Conservation (phyloP, 2,329 filamentous ascomycete genomes). For the Fusarium sp. region DNA sequence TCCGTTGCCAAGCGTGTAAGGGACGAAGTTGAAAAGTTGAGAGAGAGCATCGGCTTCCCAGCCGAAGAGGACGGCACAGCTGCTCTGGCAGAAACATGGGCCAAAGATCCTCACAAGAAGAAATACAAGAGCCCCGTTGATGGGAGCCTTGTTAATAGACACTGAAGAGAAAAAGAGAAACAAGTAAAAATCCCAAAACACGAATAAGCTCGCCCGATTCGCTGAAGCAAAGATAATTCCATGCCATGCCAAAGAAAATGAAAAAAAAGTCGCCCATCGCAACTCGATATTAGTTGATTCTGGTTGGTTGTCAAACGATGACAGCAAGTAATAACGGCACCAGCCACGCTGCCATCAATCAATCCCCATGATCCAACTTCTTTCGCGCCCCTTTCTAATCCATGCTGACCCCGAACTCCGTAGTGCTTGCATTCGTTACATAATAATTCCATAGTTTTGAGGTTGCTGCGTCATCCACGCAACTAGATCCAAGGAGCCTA, state of each 20-base stretch:
- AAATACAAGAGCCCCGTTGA: conserved; percentile 67
- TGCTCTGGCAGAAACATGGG: conserved; percentile 85
- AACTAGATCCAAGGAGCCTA: conserved; percentile 10
- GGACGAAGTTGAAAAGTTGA: conserved; percentile 82
- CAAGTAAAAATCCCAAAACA: conserved; percentile 6
- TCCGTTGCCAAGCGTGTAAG: conserved; percentile 85
- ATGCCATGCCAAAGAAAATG: conserved; percentile 14
- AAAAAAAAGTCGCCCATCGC: conserved; percentile 7
- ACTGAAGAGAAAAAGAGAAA: conserved; percentile 37
- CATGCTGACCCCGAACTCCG: conserved; percentile 41
- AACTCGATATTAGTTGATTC: conserved; percentile 33
- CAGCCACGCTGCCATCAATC: conserved; percentile 13
- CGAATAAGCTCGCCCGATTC: conserved; percentile 14
- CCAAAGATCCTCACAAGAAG: conserved; percentile 60
- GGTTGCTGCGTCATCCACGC: conserved; percentile 5
- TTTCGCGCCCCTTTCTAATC: conserved; percentile 36
- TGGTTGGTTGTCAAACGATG: conserved; percentile 6
- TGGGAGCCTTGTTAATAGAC: conserved; percentile 61
- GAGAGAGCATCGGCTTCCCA: conserved; percentile 76
- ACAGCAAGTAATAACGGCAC: conserved; percentile 11
- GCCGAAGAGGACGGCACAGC: conserved; percentile 82
- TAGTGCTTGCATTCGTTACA: conserved; percentile 28
- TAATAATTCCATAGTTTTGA: conserved; percentile 23
- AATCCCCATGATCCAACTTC: conserved; percentile 30
- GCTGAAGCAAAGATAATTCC: conserved; percentile 27